phyloP scores from a whole-genome alignment of 176 grass and related monocot species.

The Avena atlantica region DNA sequence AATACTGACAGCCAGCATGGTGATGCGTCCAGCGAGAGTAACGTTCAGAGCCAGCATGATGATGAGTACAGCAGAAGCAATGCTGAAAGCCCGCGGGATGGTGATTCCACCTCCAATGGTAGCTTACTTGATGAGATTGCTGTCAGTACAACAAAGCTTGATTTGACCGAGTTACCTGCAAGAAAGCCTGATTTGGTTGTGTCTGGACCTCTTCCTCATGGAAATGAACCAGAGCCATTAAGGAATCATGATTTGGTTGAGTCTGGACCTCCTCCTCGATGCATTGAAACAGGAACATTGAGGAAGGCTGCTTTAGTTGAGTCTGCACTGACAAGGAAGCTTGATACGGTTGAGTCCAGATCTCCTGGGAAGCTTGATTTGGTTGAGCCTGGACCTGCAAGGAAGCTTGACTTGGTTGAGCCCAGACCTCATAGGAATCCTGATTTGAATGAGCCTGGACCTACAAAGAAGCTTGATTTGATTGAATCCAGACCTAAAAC shows the following conservation, averaged over 20 bases:
- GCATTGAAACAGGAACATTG: neutral
- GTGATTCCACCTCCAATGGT: conserved; percentile 45
- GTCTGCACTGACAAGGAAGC: neutral
- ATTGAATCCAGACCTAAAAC: conserved; percentile 34
- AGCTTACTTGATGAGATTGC: conserved; percentile 52
- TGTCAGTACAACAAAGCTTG: conserved; percentile 33
- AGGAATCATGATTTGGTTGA: neutral
- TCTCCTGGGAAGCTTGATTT: conserved; percentile 38
- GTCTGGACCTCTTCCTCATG: neutral
- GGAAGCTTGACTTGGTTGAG: conserved; percentile 38
- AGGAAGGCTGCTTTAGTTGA: neutral
- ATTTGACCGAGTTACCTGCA: conserved; percentile 28
- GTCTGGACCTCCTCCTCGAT: neutral
- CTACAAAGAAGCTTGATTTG: conserved; percentile 46
- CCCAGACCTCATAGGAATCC: conserved; percentile 21
- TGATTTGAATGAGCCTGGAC: conserved; percentile 34
- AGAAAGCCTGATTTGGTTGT: conserved; percentile 19
- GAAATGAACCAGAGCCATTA: neutral
- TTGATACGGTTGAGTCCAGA: neutral
- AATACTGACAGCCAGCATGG: conserved; percentile 42
- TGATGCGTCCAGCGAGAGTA: conserved; percentile 53
- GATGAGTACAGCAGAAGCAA: conserved; percentile 41
- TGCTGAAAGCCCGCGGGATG: conserved; percentile 45
- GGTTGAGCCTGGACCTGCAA: conserved; percentile 34
- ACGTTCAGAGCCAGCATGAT: conserved; percentile 46